Conservation (phyloP, 2,329 filamentous ascomycete genomes). For the Penicillium sp. region DNA sequence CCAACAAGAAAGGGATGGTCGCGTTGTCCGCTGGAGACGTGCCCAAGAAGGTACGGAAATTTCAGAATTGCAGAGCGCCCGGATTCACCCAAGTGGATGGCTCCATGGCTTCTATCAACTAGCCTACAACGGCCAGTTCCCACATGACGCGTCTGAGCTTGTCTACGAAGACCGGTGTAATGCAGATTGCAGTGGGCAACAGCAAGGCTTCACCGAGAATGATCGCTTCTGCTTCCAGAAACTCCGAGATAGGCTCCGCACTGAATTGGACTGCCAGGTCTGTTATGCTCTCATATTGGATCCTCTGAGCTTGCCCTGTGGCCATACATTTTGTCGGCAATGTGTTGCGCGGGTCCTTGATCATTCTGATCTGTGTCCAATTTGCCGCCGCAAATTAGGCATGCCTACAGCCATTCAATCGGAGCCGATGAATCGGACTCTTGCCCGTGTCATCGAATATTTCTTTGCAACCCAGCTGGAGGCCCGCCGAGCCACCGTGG, state of each 20-base stretch:
- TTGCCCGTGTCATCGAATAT: conserved; percentile 61
- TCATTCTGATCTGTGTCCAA: conserved; percentile 73
- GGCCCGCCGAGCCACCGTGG: conserved; percentile 54
- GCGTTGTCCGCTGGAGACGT: conserved; percentile 29
- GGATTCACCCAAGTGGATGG: conserved; percentile 13
- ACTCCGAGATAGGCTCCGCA: conserved; percentile 60
- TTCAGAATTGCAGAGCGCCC: conserved; percentile 5
- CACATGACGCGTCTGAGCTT: conserved; percentile 54
- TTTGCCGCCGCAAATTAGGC: conserved; percentile 67
- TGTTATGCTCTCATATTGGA: conserved; percentile 80
- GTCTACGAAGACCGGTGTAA: conserved; percentile 40
- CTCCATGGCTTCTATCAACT: conserved; percentile 65
- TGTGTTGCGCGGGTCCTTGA: conserved; percentile 76
- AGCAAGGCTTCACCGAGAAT: conserved; percentile 5
- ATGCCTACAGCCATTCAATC: conserved; percentile 50
- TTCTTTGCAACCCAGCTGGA: conserved; percentile 68
- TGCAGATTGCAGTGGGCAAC: background rate
- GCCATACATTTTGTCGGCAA: conserved; percentile 82
- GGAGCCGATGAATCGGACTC: conserved; percentile 59
- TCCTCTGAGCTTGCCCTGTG: conserved; percentile 78
- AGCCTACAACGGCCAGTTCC: conserved; percentile 60
- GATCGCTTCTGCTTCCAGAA: conserved; percentile 45
- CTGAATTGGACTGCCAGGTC: conserved; percentile 82
- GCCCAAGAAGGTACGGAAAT: conserved; percentile 8
- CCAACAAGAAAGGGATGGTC: conserved; percentile 33